phyloP scores from a whole-genome alignment of 371 early-diverging fungal species.

The Parasitella parasitica region DNA sequence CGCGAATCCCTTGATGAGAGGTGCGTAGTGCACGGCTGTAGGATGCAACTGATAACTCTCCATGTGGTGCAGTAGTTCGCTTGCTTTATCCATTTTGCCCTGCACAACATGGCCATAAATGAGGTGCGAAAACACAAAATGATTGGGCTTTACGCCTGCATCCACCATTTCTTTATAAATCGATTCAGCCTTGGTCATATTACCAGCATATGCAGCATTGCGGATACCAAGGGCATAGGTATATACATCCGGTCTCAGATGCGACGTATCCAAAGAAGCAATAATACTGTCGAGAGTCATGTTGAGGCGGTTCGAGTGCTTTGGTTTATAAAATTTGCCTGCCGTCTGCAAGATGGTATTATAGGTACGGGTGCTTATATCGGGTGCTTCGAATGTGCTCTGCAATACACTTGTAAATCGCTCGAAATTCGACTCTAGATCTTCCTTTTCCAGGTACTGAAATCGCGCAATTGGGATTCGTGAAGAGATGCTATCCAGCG shows the following conservation, averaged over 20 bases:
- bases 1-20: slow-evolving; percentile 38
- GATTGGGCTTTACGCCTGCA: slow-evolving; percentile 33
- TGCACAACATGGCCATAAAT: slow-evolving; percentile 31
- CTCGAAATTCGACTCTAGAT: slow-evolving; percentile 9
- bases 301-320: not conserved
- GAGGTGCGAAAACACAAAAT: slow-evolving; percentile 38
- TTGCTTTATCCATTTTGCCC: slow-evolving; percentile 34
- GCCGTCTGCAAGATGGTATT: slow-evolving; percentile 33
- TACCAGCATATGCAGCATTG: slow-evolving; percentile 27
- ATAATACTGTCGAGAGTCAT: slow-evolving; percentile 4
- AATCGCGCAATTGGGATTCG: slow-evolving; percentile 11
- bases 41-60: slow-evolving; percentile 27
- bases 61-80: slow-evolving; percentile 23
- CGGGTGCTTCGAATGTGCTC: not conserved
- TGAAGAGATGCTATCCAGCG: slow-evolving; percentile 17
- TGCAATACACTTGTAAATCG: slow-evolving; percentile 11
- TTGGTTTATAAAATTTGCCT: slow-evolving; percentile 23
- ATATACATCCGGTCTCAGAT: slow-evolving; percentile 27
- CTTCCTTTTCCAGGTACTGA: not conserved
- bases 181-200: slow-evolving; percentile 35
- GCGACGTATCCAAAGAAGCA: slow-evolving; percentile 8
- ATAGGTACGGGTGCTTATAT: slow-evolving; percentile 28
- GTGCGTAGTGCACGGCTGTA: slow-evolving; percentile 29
- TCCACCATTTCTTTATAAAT: slow-evolving; percentile 33
- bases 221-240: slow-evolving; percentile 38